These are phyloP conservation scores for Remersonia thermophila DNA, from an alignment of 2,329 filamentous ascomycete species.

Conservation along the genomic window DNA sequence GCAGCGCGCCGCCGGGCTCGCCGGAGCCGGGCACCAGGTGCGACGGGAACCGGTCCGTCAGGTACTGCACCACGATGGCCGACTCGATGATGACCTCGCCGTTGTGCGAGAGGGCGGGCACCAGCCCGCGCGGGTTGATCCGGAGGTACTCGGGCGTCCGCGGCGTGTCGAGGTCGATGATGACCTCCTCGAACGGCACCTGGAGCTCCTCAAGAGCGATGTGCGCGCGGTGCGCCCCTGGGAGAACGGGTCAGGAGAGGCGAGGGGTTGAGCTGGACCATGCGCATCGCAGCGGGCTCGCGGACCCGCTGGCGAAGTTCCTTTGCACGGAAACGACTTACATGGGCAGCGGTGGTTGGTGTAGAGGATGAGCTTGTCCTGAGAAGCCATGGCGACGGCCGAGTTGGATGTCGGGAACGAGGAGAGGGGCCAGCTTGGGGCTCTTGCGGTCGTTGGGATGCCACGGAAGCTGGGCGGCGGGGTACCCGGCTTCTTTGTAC, in stretches of 20 bases:
- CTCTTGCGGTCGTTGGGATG: no score
- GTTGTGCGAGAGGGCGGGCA: conserved; percentile 57
- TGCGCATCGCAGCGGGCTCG: no score
- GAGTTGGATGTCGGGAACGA: no score
- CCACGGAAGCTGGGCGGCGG: no score
- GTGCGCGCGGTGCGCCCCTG: conserved; percentile 61
- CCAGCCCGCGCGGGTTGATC: conserved; percentile 67
- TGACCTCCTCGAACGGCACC: conserved; percentile 55
- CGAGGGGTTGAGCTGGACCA: no score
- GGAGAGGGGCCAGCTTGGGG: no score
- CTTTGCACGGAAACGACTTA: conserved; percentile 13
- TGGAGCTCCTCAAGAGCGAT: conserved; percentile 56
- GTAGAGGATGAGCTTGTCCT: conserved; percentile 50
- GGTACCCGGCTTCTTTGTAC: no score
- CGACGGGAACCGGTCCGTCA: conserved; percentile 56
- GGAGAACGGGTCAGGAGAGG: no score
- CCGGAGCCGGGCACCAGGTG: conserved; percentile 48
- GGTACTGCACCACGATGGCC: conserved; percentile 58
- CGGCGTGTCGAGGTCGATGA: conserved; percentile 57
- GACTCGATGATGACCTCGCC: conserved; percentile 62
- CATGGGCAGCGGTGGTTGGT: conserved; percentile 60
- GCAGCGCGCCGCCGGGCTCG: conserved; percentile 42
- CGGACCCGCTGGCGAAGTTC: no score
- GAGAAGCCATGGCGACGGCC: conserved; percentile 17
- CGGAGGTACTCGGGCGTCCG: conserved; percentile 62